Base-by-base conservation (phyloP, 495 filamentous ascomycete genomes). In the Penicillium chermesinum region DNA sequence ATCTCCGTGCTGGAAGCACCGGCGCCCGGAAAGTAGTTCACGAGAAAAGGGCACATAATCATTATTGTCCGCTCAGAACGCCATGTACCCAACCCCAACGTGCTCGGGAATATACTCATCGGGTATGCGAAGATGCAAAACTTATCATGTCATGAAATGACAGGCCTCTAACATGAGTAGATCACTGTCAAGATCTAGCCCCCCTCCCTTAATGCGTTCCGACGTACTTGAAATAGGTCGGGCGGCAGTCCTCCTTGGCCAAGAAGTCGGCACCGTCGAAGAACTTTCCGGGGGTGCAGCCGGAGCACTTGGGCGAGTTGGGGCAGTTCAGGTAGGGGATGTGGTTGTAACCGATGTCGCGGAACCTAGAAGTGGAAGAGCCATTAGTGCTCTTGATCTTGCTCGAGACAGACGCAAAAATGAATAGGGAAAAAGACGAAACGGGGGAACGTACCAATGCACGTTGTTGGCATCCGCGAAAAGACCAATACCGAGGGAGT, bases 261-360 rank as follows among this genome's bases (percentile, higher is more conserved):
- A 99, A 72, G 67, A 78, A 95, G 21, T 77, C 66, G 52, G 88
- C 90, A 54, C 94, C 94, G 53, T 93, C 89, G 38, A 87, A 95
- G 56, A 95, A 86, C 25, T 84, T 76, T 33, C 91, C 94, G 0
- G 88, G 81, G 10, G 81, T 76, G 63, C 94, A 99, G 53, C 90
- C 89, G 49, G 78, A 83, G 63, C 94, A 99, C 65, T 97, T 96
- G 22, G 89, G 88, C 15, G 86, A 91, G 68, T 93, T 95, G 46
- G 94, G 94, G 65, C 94, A 99, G 69, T 97, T 97, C 76, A 91
- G 94, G 74, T 93, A 99, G 19, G 94, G 94, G 39, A 97, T 94
- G 59, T 99, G 94, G 57, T 94, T 88, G 69, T 99, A 99, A 46
- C 94, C 94, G 53, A 99, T 96, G 65, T 99, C 94, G 33, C 91